Base-by-base conservation (phyloP, 768 basidiomycete species). In the Psilocybe sp. region DNA sequence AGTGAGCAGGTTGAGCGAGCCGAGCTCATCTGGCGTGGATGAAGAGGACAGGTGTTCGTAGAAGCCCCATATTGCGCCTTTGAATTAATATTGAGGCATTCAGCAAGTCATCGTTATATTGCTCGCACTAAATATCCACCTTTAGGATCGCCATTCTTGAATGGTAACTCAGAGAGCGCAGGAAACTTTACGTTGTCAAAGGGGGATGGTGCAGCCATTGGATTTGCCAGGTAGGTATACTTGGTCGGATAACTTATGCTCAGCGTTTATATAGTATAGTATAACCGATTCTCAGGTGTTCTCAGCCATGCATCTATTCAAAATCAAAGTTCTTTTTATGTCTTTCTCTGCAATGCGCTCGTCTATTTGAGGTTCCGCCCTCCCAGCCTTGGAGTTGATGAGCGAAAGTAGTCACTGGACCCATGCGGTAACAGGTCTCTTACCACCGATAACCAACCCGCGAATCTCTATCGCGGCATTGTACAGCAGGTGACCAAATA, bases 381-480 rank as follows among this genome's bases (percentile, higher is more conserved):
- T 28, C 23, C 23, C 23, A 28, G 23, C 23, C 23, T 28, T 28
- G 7, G 23, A 28, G 23, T 4, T 28, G 23, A 28, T 28, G 4
- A 28, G 23, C 23, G 23, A 28, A 28, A 3, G 23, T 7, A 3
- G 23, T 28, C 23, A 28, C 23, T 28, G 23, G 23, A 7, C 23
- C 7, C 7, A 28, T 28, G 23, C 16, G 14, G 38, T 43, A 51
- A 41, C 44, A 19, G 16, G 15, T 15, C 2, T 48, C 69, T 32
- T 40, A 69, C 72, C 74, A 74, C 53, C 71, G 61, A 48, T 75
- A 75, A 0, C 74, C 64, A 31, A 75, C 70, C 31, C 73, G 60
- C 19, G 68, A 69, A 49, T 76, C 72, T 36, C 56, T 69, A 51
- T 70, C 71, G 14, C 64, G 65, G 49, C 66, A 74, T 12, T 61